Conservation (phyloP, 495 filamentous ascomycete species). For the Hypoxylon crocopeplum region DNA sequence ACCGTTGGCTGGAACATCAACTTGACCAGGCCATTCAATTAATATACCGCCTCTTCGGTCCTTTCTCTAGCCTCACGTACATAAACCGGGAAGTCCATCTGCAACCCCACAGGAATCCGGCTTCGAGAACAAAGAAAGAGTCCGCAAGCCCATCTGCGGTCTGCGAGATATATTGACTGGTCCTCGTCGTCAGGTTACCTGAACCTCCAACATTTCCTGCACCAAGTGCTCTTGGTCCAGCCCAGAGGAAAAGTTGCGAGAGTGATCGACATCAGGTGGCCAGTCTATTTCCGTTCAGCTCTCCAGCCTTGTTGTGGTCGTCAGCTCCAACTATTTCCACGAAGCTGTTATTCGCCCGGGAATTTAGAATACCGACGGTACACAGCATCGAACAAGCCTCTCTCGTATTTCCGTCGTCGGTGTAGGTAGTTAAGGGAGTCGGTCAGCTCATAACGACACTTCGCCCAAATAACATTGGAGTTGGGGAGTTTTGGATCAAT, state of each 20-base stretch:
- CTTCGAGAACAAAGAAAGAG: conserved; percentile 30
- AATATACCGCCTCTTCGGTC: conserved; percentile 38
- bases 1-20: conserved; percentile 32
- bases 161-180: conserved; percentile 33
- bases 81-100: conserved; percentile 32
- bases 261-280: conserved; percentile 31
- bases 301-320: conserved; percentile 17
- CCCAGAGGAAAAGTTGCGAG: conserved; percentile 24
- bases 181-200: conserved; percentile 34
- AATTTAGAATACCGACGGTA: conserved; percentile 22
- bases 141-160: conserved; percentile 1
- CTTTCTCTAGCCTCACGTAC: conserved; percentile 26
- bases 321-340: conserved; percentile 24
- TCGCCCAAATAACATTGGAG: background rate
- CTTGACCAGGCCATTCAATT: conserved; percentile 31
- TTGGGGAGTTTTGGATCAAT: background rate
- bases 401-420: conserved; percentile 27
- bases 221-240: conserved; percentile 16
- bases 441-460: conserved; percentile 1
- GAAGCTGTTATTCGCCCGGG: conserved; percentile 11
- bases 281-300: conserved; percentile 25
- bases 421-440: conserved; percentile 1
- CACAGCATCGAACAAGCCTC: conserved; percentile 32
- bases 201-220: conserved; percentile 11
- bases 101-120: conserved; percentile 17